A percentile compares a stretch with the other conserved stretches of the same genome.
Conservation (phyloP, 768 basidiomycete genomes). For the Leccinum ochraceum region DNA sequence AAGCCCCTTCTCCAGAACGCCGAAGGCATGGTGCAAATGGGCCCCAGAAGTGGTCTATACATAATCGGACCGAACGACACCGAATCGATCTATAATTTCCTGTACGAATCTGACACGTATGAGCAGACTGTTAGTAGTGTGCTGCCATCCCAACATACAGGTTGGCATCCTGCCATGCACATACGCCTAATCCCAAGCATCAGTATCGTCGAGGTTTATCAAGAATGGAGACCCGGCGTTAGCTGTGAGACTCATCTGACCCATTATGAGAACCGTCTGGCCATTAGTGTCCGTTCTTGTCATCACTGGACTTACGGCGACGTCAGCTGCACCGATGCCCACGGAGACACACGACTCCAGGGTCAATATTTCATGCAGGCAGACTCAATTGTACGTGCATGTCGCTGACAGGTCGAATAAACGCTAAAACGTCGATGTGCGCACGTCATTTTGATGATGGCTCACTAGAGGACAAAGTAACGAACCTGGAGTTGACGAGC, state of each 20-base stretch:
- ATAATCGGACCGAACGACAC: slow-evolving; percentile 4
- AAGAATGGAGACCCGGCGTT: neutral
- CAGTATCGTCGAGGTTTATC: slow-evolving; percentile 12
- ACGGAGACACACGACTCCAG: slow-evolving; percentile 13
- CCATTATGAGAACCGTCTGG: slow-evolving; percentile 6
- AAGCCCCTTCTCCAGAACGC: slow-evolving; percentile 1
- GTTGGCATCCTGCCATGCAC: slow-evolving; percentile 2
- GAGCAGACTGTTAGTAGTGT: neutral
- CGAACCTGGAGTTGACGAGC: neutral
- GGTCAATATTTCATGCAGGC: slow-evolving; percentile 8
- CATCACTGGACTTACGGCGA: slow-evolving; percentile 5
- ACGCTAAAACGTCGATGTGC: slow-evolving; percentile 5
- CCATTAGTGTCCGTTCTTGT: slow-evolving; percentile 6
- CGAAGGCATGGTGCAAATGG: neutral
- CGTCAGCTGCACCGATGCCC: slow-evolving; percentile 18
- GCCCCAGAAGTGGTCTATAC: neutral
- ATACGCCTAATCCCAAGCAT: slow-evolving; percentile 17
- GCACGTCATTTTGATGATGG: neutral
- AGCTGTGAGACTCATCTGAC: neutral
- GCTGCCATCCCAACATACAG: slow-evolving; percentile 2
- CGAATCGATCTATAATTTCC: slow-evolving; percentile 1
- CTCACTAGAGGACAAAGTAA: slow-evolving; percentile 9
- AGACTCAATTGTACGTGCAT: slow-evolving; percentile 13
- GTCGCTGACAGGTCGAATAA: neutral
- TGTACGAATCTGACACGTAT: slow-evolving; percentile 13